phyloP scores from a whole-genome alignment of 2,329 filamentous ascomycete species.

The Talaromyces marneffei region DNA sequence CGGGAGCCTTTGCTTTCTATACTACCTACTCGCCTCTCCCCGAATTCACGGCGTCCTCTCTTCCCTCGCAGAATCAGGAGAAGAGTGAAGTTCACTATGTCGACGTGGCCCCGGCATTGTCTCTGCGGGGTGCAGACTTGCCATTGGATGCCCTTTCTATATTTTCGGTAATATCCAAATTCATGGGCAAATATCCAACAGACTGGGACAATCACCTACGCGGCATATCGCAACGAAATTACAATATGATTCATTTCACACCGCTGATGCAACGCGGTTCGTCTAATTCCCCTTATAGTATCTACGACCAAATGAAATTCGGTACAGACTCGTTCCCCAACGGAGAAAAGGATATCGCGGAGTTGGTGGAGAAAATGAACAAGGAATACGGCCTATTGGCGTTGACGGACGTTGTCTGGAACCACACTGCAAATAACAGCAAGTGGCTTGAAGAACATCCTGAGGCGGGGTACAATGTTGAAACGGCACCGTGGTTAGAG shows the following conservation, averaged over 20 bases:
- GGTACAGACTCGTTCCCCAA: conserved; percentile 75
- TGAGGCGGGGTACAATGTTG: conserved; percentile 89
- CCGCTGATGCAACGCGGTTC: conserved; percentile 80
- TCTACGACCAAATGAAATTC: conserved; percentile 86
- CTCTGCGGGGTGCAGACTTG: conserved; percentile 65
- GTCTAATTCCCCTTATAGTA: conserved; percentile 95
- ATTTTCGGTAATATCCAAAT: conserved; percentile 94
- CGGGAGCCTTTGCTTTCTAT: conserved; percentile 92
- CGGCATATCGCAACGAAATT: conserved; percentile 83
- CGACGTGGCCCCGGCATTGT: conserved; percentile 79
- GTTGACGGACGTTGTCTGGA: conserved; percentile 94
- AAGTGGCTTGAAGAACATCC: conserved; percentile 91
- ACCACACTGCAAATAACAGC: conserved; percentile 95
- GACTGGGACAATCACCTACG: conserved; percentile 87
- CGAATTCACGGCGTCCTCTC: conserved; percentile 58
- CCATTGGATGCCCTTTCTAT: conserved; percentile 83
- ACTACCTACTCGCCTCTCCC: conserved; percentile 86
- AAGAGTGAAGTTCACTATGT: conserved; percentile 81
- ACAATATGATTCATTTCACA: conserved; percentile 99
- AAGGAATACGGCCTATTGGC: conserved; percentile 76
- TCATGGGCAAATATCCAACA: conserved; percentile 85
- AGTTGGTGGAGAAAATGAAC: conserved; percentile 75
- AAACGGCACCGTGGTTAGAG: conserved; percentile 71
- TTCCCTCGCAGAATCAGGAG: conserved; percentile 50
- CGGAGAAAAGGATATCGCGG: conserved; percentile 74